These are phyloP conservation scores for Pelagomonas calceolata DNA, from an alignment of 108 stramenopile genomes.

Conservation along the genomic window DNA sequence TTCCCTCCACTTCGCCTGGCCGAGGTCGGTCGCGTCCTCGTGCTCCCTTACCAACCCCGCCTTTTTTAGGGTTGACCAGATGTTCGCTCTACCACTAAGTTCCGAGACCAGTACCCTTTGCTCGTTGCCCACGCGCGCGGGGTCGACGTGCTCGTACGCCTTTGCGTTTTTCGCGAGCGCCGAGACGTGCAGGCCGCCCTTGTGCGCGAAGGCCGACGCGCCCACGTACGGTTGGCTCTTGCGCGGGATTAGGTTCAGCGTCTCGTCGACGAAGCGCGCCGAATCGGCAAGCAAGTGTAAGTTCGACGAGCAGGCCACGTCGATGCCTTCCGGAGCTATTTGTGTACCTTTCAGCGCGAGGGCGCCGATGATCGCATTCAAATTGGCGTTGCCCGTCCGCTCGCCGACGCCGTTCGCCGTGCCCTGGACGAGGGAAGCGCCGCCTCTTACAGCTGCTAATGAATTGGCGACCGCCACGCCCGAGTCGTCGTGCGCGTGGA, in stretches of 20 bases:
- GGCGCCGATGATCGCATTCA: constrained; percentile 68
- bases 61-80: constrained; percentile 39
- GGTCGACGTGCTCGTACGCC: constrained; percentile 80
- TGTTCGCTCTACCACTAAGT: constrained; percentile 74
- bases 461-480: constrained; percentile 85
- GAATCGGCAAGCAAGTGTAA: constrained; percentile 58
- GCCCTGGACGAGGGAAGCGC: constrained; percentile 75
- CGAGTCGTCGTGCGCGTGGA: constrained; percentile 86
- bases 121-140: constrained; percentile 67
- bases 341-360: constrained; percentile 54
- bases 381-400: constrained; percentile 84
- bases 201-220: constrained; percentile 82
- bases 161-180: constrained; percentile 68
- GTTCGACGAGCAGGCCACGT: constrained; percentile 23
- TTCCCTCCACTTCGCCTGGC: constrained; percentile 38
- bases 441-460: constrained; percentile 55
- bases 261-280: constrained; percentile 77
- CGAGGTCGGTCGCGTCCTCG: constrained; percentile 1
- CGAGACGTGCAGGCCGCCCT: constrained; percentile 83
- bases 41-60: constrained; percentile 16
- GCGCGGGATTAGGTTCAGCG: constrained; percentile 61
- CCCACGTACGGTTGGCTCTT: constrained; percentile 67
- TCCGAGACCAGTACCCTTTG: constrained; percentile 69
- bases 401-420: constrained; percentile 85
- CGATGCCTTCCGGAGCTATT: constrained; percentile 46